Evolutionary conservation across 208 protist species (phyloP), one percentile per base, ranked within the genome.

Genomic region (Leishmania aethiopica): DNA sequence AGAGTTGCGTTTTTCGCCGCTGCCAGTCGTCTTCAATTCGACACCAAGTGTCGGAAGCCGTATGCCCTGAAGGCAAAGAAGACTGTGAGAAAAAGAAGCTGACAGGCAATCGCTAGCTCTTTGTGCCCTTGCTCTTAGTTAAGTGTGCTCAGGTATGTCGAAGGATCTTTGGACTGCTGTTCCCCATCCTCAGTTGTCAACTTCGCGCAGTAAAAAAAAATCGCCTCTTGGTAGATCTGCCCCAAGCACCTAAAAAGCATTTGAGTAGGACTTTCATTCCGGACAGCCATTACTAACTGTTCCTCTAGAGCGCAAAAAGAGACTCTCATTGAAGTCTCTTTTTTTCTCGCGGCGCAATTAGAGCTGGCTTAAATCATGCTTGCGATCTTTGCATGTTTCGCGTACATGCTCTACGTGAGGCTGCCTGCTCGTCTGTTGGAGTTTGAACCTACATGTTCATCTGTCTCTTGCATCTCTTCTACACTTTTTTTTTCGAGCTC

Each of bases 1-100:
- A 73, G 53, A 69, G 47, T 82, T 3, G 82, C 82, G 17, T 82
- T 86, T 53, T 86, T 82, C 11, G 78, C 82, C 0, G 82, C 78
- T 11, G 82, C 74, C 1, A 86, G 73, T 49, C 77, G 82, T 0
- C 64, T 85, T 62, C 82, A 85, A 22, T 75, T 19, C 42, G 77
- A 85, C 25, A 66, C 66, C 37, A 75, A 66, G 11, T 3, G 32
- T 42, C 40, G 40, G 19, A 42, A 17, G 45, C 42, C 15, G 11
- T 45, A 49, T 37, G 35, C 32, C 47, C 45, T 19, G 2, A 71
- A 49, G 37, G 59, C 76, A 47, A 82, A 71, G 35, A 53, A 64
- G 25, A 66, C 37, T 55, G 49, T 40, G 28, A 77, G 64, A 57
- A 77, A 69, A 37, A 71, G 3, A 64, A 70, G 19, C 6, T 60